phyloP scores from a whole-genome alignment of 495 filamentous ascomycete species.

The Mytilinidion resinicola region DNA sequence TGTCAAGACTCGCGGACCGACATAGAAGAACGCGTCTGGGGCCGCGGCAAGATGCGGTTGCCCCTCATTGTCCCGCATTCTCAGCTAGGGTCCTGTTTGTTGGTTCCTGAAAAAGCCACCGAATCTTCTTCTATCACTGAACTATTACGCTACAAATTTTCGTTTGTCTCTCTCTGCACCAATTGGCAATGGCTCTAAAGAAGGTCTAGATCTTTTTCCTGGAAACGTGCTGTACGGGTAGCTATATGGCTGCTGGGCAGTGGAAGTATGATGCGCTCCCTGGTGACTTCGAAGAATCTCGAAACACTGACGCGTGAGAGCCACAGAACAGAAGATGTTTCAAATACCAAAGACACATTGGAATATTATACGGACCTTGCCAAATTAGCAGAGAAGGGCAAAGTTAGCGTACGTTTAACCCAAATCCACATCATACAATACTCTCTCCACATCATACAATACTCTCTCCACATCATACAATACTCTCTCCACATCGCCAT shows the following conservation, averaged over 20 bases:
- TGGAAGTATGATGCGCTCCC: neutral
- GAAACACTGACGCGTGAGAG: neutral
- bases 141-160: neutral
- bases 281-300: no score
- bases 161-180: neutral
- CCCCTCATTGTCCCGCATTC: no score
- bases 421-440: no score
- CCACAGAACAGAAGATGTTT: neutral
- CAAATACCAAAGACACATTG: slow-evolving; percentile 5
- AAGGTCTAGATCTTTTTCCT: neutral
- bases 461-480: no score
- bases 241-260: neutral
- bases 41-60: no score
- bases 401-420: neutral
- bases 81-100: neutral
- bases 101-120: neutral
- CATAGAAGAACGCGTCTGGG: no score
- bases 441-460: no score
- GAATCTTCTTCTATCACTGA: neutral
- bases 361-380: slow-evolving; percentile 12
- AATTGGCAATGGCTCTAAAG: neutral
- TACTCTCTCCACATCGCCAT: no score
- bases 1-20: no score
- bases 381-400: slow-evolving; percentile 6
- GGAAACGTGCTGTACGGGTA: neutral